A percentile compares a stretch with the other conserved stretches of the same genome.
Evolutionary conservation across 257 asterid species (phyloP).

Genomic region (Thymus quinquecostatus): DNA sequence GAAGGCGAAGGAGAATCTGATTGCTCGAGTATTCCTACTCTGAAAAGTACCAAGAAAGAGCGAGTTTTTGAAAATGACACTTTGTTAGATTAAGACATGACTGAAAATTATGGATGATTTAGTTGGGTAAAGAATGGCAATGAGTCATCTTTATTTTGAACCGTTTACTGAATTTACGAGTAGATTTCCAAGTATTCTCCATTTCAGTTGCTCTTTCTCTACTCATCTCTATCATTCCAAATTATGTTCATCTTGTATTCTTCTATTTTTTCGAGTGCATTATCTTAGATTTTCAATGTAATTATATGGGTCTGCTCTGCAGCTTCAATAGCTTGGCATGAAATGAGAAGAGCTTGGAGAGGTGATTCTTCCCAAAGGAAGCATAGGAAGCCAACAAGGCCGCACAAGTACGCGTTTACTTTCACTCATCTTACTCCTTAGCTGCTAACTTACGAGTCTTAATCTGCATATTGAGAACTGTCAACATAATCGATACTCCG

Average conservation of each 20-base stretch:
- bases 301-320: conserved; percentile 11
- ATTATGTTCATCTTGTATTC: neutral
- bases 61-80: neutral
- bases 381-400: conserved; percentile 32
- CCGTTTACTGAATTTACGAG: neutral
- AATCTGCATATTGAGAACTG: conserved; percentile 1
- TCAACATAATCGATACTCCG: neutral
- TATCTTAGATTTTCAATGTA: neutral
- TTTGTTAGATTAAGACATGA: neutral
- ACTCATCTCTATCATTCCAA: neutral
- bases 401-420: conserved; percentile 5
- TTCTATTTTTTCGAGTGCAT: neutral
- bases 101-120: neutral
- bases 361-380: conserved; percentile 30
- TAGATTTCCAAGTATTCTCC: neutral
- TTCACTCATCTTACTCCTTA: neutral
- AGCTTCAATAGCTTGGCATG: conserved; percentile 44
- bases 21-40: too few relatives aligned
- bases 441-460: neutral
- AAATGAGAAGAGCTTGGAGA: conserved; percentile 45
- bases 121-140: neutral
- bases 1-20: too few relatives aligned
- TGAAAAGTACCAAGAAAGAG: too few relatives aligned
- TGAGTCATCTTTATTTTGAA: neutral
- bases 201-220: neutral